Evolutionary conservation across 768 basidiomycete genomes (phyloP).

Genomic region (Gymnopilus junonius): DNA sequence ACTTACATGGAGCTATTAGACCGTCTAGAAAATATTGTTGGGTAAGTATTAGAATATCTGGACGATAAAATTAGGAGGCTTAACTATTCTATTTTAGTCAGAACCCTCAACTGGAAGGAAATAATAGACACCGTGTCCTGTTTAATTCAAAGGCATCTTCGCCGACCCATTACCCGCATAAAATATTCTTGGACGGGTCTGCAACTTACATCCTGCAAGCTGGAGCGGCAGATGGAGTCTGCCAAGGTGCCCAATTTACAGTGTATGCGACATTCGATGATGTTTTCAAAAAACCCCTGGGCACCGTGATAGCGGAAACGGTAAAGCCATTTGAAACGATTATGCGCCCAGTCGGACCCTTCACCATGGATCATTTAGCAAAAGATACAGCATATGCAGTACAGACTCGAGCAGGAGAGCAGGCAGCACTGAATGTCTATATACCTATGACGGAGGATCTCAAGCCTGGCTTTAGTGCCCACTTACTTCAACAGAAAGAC

Average conservation of each 20-base stretch:
- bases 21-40: neutral
- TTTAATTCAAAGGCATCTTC: neutral
- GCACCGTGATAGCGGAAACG: neutral
- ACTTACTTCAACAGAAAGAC: neutral
- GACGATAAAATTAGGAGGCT: too few species aligned
- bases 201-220: constrained; percentile 13
- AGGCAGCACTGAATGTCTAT: neutral
- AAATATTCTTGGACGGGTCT: neutral
- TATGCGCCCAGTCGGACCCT: neutral
- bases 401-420: constrained; percentile 1
- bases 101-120: constrained; percentile 6
- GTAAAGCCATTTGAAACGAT: neutral
- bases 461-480: neutral
- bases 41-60: too few species aligned
- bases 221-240: constrained; percentile 18
- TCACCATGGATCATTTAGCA: neutral
- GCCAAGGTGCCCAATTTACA: constrained; percentile 15
- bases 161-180: neutral
- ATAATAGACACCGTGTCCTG: neutral
- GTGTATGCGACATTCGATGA: constrained; percentile 8
- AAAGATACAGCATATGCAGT: neutral
- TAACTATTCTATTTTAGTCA: too few species aligned
- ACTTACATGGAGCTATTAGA: neutral
- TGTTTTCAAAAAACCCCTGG: neutral
- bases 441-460: constrained; percentile 1